Percentiles rank a stretch among this genome's conserved stretches.
Evolutionary conservation across 2,329 filamentous ascomycete species (phyloP).

Genomic region (Coniochaeta sp.): DNA sequence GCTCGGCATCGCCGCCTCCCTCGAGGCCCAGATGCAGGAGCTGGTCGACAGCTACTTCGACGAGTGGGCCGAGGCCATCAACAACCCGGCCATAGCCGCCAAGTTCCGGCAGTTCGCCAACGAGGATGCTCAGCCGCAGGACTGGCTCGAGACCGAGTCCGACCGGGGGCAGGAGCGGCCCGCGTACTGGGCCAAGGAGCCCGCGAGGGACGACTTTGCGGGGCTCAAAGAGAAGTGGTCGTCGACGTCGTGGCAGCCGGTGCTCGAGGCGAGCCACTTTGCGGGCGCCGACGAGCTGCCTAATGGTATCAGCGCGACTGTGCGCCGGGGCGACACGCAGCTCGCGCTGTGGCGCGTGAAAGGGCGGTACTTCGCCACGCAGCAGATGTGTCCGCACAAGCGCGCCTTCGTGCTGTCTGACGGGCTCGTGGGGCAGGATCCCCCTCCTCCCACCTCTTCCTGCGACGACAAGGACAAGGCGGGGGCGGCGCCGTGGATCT

Average conservation of each 20-base stretch:
- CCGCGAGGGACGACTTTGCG: slow-evolving; percentile 64
- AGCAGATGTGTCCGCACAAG: slow-evolving; percentile 95
- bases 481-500: slow-evolving; percentile 61
- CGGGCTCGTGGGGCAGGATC: slow-evolving; percentile 68
- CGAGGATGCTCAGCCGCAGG: slow-evolving; percentile 57
- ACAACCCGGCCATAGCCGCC: slow-evolving; percentile 56
- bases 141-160: slow-evolving; percentile 61
- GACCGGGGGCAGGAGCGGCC: slow-evolving; percentile 71
- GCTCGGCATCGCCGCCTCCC: slow-evolving; percentile 74
- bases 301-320: slow-evolving; percentile 65
- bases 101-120: slow-evolving; percentile 82
- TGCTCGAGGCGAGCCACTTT: slow-evolving; percentile 66
- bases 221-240: slow-evolving; percentile 56
- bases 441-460: slow-evolving; percentile 20
- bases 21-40: slow-evolving; percentile 83
- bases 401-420: slow-evolving; percentile 85
- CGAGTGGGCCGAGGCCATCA: slow-evolving; percentile 83
- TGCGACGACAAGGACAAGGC: slow-evolving; percentile 16
- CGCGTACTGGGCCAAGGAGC: slow-evolving; percentile 67
- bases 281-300: slow-evolving; percentile 52
- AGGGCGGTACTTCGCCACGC: slow-evolving; percentile 74
- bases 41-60: slow-evolving; percentile 81
- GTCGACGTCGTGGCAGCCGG: slow-evolving; percentile 67
- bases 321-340: slow-evolving; percentile 86
- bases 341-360: slow-evolving; percentile 79